phyloP scores from a whole-genome alignment of 768 basidiomycete species.

The Psilocybe cubensis region DNA sequence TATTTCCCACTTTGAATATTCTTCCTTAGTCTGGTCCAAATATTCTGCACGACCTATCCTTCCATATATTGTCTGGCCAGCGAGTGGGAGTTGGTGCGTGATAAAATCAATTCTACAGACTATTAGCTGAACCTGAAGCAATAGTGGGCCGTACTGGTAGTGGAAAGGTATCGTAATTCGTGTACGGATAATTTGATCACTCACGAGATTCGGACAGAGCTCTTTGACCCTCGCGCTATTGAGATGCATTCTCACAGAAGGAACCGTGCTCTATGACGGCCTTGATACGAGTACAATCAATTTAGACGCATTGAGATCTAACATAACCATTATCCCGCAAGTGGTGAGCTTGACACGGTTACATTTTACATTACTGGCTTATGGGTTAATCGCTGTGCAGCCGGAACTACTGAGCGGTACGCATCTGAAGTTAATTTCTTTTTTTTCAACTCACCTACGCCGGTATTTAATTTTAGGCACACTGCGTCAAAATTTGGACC shows the following conservation, averaged over 20 bases:
- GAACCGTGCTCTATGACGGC: constrained; percentile 55
- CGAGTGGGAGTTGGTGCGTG: constrained; percentile 54
- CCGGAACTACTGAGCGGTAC: neutral
- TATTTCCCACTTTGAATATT: too few relatives aligned
- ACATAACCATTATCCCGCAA: constrained; percentile 61
- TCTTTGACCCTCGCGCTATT: constrained; percentile 40
- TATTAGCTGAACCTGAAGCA: neutral
- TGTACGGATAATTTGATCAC: neutral
- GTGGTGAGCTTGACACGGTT: constrained; percentile 29
- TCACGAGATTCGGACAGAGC: constrained; percentile 14
- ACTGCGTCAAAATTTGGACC: constrained; percentile 4
- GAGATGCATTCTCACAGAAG: constrained; percentile 55
- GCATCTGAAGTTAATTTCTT: neutral
- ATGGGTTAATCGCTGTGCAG: neutral
- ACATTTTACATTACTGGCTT: neutral
- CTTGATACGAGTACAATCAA: constrained; percentile 48
- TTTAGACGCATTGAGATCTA: constrained; percentile 53
- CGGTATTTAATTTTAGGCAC: neutral
- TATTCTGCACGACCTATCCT: constrained; percentile 59
- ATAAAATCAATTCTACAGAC: neutral
- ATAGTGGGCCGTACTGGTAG: constrained; percentile 29
- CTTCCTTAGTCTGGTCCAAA: constrained; percentile 41
- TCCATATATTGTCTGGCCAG: constrained; percentile 56
- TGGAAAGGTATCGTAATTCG: constrained; percentile 19
- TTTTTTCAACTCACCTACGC: neutral